Base-by-base conservation (phyloP, 1,139 yeast genomes). In the Yamadazyma sp. region DNA sequence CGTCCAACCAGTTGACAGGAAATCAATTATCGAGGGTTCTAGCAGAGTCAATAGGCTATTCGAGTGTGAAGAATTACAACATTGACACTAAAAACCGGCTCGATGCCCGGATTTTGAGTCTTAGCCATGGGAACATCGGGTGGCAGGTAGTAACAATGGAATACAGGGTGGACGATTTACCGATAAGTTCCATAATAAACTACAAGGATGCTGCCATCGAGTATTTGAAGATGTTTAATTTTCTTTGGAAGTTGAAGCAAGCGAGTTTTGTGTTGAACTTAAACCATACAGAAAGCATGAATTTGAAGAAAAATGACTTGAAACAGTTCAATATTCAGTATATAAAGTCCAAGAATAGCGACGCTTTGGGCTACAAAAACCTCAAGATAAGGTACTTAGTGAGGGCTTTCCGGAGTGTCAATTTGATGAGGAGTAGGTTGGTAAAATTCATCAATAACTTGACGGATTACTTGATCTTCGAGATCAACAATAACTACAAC, bases 61-160 rank as follows among this genome's bases (percentile, higher is more conserved):
- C 95, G 0, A 79, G 88, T 14, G 66, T 87, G 1, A 71, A 73
- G 42, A 64, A 69, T 48, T 67, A 73, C 36, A 47, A 49, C 10
- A 11, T 6, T 1, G 52, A 52, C 17, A 56, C 51, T 32, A 51
- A 58, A 18, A 47, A 55, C 26, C 66, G 88, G 38, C 58, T 92
- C 14, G 98, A 92, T 65, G 96, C 96, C 0, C 69, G 96, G 34
- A 73, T 91, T 35, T 69, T 89, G 37, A 91, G 81, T 44, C 64
- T 83, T 29, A 54, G 58, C 18, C 57, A 83, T 50, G 94, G 94
- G 0, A 80, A 73, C 18, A 75, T 67, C 37, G 91, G 89, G 0
- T 92, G 98, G 98, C 96, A 91, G 55, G 89, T 87, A 3, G 91
- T 92, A 59, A 88, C 97, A 0, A 66, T 92, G 35, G 97, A 89